A percentile compares a stretch with the other conserved stretches of the same genome.
Evolutionary conservation across 139 green algal genomes (phyloP).

Genomic region (Protoeuglena noctilucae): DNA sequence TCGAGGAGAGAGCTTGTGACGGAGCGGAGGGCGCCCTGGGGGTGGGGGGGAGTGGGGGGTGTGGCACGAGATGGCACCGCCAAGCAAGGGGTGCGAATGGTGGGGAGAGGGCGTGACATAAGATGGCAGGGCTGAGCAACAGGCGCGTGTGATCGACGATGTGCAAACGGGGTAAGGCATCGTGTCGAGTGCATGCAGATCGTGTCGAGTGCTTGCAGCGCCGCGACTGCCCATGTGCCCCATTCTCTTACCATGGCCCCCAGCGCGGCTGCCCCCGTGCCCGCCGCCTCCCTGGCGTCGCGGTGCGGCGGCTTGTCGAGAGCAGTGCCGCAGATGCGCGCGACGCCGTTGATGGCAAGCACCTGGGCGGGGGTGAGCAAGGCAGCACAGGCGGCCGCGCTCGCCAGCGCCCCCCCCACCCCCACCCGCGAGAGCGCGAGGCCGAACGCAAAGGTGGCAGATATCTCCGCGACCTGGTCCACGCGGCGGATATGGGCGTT

Average conservation of each 20-base stretch:
- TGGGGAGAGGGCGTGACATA: too few relatives aligned
- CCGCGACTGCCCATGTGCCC: neutral
- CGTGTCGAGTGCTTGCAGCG: too few relatives aligned
- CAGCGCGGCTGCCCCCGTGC: too few relatives aligned
- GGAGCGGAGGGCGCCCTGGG: neutral
- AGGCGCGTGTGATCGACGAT: too few relatives aligned
- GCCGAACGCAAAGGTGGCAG: slow-evolving; percentile 20
- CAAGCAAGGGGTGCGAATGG: too few relatives aligned
- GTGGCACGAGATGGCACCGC: neutral
- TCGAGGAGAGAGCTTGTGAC: neutral
- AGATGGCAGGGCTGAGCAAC: too few relatives aligned
- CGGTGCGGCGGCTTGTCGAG: too few relatives aligned
- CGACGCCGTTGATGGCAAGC: neutral
- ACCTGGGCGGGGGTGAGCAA: neutral
- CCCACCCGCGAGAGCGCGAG: slow-evolving; percentile 15
- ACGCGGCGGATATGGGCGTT: slow-evolving; percentile 20
- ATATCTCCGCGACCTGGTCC: slow-evolving; percentile 22
- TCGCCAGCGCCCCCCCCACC: neutral
- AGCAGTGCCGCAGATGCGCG: neutral
- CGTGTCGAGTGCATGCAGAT: too few relatives aligned
- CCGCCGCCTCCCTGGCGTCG: too few relatives aligned
- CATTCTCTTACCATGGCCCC: too few relatives aligned
- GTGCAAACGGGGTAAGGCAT: too few relatives aligned
- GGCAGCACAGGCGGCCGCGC: too few relatives aligned
- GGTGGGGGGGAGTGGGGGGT: neutral